phyloP scores from a whole-genome alignment of 441 rosid genomes.

The Populus hybrid region DNA sequence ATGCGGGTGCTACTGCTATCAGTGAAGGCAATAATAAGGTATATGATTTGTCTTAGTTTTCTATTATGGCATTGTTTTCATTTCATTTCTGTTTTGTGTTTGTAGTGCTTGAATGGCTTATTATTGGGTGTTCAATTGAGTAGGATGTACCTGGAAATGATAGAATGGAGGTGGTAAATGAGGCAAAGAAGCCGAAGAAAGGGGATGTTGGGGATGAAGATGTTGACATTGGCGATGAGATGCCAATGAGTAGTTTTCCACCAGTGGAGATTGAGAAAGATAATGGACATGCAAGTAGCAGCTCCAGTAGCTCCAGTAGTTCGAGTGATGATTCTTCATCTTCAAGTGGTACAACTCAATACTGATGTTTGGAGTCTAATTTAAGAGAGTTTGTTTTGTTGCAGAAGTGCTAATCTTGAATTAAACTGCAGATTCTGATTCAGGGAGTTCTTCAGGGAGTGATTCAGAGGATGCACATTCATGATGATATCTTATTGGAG shows the following conservation, averaged over 20 bases:
- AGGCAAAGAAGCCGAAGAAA: constrained; percentile 57
- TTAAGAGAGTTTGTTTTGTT: not conserved
- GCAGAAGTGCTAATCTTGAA: constrained; percentile 5
- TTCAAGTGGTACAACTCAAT: constrained; percentile 60
- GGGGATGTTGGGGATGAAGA: constrained; percentile 88
- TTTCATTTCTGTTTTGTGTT: not conserved
- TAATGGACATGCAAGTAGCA: constrained; percentile 55
- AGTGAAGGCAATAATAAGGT: constrained; percentile 33
- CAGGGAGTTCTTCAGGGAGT: constrained; percentile 92
- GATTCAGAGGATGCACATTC: constrained; percentile 85
- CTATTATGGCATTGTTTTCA: not conserved
- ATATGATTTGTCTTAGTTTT: not conserved
- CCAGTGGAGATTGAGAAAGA: constrained; percentile 93
- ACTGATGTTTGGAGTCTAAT: not conserved
- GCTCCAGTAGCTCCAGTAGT: constrained; percentile 68
- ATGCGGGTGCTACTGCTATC: constrained; percentile 20
- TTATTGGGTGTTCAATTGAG: not conserved
- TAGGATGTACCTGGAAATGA: constrained; percentile 39
- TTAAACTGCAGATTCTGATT: constrained; percentile 62
- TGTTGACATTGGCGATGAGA: constrained; percentile 94
- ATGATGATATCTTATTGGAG: constrained; percentile 6
- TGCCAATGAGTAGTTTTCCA: constrained; percentile 79
- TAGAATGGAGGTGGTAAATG: constrained; percentile 43
- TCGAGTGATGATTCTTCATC: constrained; percentile 79
- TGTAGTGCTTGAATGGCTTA: not conserved